Evolutionary conservation across 2,329 filamentous ascomycete genomes (phyloP).

Genomic region (Xylariaceae sp.): DNA sequence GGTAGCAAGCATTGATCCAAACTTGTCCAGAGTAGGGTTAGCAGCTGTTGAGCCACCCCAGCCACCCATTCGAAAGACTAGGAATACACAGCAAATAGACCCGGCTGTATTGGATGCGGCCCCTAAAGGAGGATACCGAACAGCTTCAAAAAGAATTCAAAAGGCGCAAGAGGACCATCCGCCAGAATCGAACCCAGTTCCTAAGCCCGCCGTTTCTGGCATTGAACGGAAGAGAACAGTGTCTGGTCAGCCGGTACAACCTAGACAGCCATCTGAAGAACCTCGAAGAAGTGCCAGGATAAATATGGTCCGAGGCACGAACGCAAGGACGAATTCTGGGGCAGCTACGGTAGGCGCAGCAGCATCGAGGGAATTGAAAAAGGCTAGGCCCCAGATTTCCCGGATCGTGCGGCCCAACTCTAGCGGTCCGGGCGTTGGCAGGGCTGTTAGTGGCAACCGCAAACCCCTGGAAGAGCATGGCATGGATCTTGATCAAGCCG

Average conservation of each 20-base stretch:
- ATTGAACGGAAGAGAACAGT: slow-evolving; percentile 81
- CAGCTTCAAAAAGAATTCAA: slow-evolving; percentile 43
- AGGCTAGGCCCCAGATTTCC: slow-evolving; percentile 69
- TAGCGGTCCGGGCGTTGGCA: slow-evolving; percentile 68
- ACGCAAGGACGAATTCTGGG: slow-evolving; percentile 59
- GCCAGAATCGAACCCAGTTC: slow-evolving; percentile 39
- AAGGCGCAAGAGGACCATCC: slow-evolving; percentile 39
- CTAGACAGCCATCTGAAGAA: slow-evolving; percentile 54
- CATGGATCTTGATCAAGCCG: slow-evolving; percentile 66
- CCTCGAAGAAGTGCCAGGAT: slow-evolving; percentile 68
- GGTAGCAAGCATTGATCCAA: slow-evolving; percentile 41
- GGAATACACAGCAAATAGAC: slow-evolving; percentile 51
- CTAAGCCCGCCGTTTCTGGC: slow-evolving; percentile 41
- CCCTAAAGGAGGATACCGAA: slow-evolving; percentile 59
- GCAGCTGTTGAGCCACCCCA: slow-evolving; percentile 45
- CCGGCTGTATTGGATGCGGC: slow-evolving; percentile 53
- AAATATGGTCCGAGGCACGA: slow-evolving; percentile 64
- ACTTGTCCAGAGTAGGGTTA: slow-evolving; percentile 32
- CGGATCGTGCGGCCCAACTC: slow-evolving; percentile 62
- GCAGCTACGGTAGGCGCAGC: slow-evolving; percentile 54
- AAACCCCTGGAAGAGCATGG: slow-evolving; percentile 66
- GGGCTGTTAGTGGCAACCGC: slow-evolving; percentile 85
- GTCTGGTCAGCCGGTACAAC: slow-evolving; percentile 70
- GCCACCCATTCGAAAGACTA: slow-evolving; percentile 50
- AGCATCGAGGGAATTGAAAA: slow-evolving; percentile 73